Percentiles rank a stretch among this genome's conserved stretches.
These are phyloP conservation scores for Penicillium diatomitis DNA, from an alignment of 495 filamentous ascomycete species.

Conservation along the genomic window DNA sequence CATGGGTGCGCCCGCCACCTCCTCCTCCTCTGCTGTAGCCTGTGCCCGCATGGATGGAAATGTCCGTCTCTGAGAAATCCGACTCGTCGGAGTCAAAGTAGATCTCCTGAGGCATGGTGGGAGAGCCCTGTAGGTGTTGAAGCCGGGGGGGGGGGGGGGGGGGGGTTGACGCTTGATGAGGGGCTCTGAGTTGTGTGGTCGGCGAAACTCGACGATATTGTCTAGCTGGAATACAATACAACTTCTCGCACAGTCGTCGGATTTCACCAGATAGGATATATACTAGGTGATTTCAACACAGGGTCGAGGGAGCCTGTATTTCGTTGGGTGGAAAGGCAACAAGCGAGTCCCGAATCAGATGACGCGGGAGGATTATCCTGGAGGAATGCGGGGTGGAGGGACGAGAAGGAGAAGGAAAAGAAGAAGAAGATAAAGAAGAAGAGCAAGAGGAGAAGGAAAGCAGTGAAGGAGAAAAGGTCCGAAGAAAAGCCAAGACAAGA, in stretches of 20 bases:
- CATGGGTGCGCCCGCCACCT: constrained; percentile 3
- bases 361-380: background rate
- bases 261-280: too few species aligned
- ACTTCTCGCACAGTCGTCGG: too few species aligned
- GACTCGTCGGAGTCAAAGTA: constrained; percentile 25
- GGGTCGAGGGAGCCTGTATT: too few species aligned
- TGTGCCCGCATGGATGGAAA: constrained; percentile 21
- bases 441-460: background rate
- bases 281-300: too few species aligned
- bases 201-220: too few species aligned
- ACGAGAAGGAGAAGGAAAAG: constrained; percentile 5
- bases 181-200: too few species aligned
- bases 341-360: too few species aligned
- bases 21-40: background rate
- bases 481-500: background rate
- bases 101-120: constrained; percentile 13
- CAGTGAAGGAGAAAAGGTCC: background rate
- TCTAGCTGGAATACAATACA: too few species aligned
- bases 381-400: constrained; percentile 2
- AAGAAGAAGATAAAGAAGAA: constrained; percentile 6
- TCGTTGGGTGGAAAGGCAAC: too few species aligned
- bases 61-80: constrained; percentile 34
- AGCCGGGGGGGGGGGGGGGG: constrained; percentile 7
- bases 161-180: constrained; percentile 4
- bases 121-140: constrained; percentile 1